Base-by-base conservation (phyloP, 495 filamentous ascomycete genomes). In the Annulohypoxylon maeteangense region DNA sequence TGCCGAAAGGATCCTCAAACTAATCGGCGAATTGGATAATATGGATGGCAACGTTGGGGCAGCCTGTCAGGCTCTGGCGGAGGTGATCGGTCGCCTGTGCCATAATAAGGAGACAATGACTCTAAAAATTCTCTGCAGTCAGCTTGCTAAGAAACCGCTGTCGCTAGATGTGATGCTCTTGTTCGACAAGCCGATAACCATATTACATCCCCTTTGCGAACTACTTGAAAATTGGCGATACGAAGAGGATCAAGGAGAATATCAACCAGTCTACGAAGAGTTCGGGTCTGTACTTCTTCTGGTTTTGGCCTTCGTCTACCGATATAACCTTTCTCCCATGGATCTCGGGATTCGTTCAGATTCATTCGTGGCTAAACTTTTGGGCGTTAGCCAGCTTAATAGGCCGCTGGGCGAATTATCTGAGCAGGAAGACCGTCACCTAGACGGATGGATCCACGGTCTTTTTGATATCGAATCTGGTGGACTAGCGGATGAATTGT, bases 211-310 rank as follows among this genome's bases (percentile, higher is more conserved):
- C 16, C 81, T 99, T 11, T 98, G 94, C 74, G 85, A 90, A 31
- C 80, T 98, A 7, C 81, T 99, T 7, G 93, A 98, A 78, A 88
- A 89, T 50, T 99, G 95, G 95, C 85, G 87, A 16, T 96, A 95
- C 79, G 95, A 98, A 66, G 95, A 97, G 68, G 95, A 98, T 59
- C 93, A 97, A 83, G 90, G 90, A 36, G 95, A 99, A 76, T 95
- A 95, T 72, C 94, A 98, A 75, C 95, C 95, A 0, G 91, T 97
- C 1, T 98, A 98, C 74, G 95, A 98, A 69, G 96, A 99, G 67
- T 99, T 98, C 65, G 93, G 94, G 0, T 91, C 92, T 44, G 90
- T 98, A 14, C 82, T 98, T 6, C 86, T 98, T 2, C 82, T 99
- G 1, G 86, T 97, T 0, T 80, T 97, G 18, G 90, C 91, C 0